These are phyloP conservation scores for Botrytis hyacinthi DNA, from an alignment of 2,329 filamentous ascomycete species.

Conservation along the genomic window DNA sequence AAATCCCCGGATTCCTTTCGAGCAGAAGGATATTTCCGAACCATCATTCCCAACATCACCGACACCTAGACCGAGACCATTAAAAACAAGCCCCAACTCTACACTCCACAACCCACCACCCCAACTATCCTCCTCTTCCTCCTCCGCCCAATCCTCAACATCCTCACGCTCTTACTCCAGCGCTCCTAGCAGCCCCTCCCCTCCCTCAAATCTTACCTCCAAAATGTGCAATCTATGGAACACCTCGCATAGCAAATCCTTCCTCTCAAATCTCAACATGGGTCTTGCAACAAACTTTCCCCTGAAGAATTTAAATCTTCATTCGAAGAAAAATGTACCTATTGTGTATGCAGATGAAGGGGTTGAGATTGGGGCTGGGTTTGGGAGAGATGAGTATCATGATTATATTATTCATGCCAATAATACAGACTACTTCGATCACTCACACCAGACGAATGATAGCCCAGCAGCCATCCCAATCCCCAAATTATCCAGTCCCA, in stretches of 20 bases:
- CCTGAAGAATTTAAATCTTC: background rate
- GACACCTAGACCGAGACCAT: background rate
- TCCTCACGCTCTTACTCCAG: background rate
- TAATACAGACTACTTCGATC: background rate
- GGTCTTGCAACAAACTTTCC: background rate
- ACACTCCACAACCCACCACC: background rate
- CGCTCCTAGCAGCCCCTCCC: background rate
- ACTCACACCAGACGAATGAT: background rate
- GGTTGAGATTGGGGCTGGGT: background rate
- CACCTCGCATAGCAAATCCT: background rate
- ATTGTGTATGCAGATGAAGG: background rate
- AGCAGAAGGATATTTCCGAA: background rate
- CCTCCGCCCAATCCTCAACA: background rate
- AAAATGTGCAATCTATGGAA: conserved; percentile 10
- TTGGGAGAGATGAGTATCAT: background rate
- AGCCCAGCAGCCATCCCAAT: background rate
- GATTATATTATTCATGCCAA: background rate
- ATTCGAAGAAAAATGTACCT: background rate
- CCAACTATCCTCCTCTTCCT: too few relatives aligned
- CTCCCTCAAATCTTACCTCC: background rate
- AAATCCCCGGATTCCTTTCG: background rate
- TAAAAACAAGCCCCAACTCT: background rate
- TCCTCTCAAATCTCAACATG: background rate
- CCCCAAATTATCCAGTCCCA: background rate
- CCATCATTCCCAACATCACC: background rate